Conservation (phyloP, 225 moss, liverwort and hornwort genomes). For the Polytrichum commune region DNA sequence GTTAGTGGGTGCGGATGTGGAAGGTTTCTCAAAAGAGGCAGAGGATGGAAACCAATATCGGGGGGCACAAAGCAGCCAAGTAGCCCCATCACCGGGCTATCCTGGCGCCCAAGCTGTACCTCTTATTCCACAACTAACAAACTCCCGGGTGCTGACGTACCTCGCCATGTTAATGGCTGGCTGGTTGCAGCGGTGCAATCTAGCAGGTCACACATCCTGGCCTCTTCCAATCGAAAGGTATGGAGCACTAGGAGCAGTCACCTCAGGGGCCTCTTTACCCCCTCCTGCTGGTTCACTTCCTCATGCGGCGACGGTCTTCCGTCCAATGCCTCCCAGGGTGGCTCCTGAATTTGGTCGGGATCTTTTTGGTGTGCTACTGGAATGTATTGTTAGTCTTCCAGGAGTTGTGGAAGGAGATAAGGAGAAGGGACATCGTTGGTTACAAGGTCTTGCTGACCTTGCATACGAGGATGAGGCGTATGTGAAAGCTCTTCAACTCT, state of each 20-base stretch:
- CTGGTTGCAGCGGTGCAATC: constrained; percentile 88
- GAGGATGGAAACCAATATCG: constrained; percentile 58
- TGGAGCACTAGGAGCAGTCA: constrained; percentile 73
- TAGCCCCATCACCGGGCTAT: constrained; percentile 26
- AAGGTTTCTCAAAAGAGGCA: constrained; percentile 44
- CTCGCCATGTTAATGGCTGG: constrained; percentile 92
- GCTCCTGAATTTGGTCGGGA: constrained; percentile 83
- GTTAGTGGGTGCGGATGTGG: constrained; percentile 61
- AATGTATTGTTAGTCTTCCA: constrained; percentile 80
- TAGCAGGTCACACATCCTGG: constrained; percentile 50
- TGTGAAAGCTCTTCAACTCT: constrained; percentile 86
- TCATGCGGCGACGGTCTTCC: constrained; percentile 45
- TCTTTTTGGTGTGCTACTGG: constrained; percentile 79
- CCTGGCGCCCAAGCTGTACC: constrained; percentile 60
- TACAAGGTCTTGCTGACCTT: constrained; percentile 94
- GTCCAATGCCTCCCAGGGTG: constrained; percentile 60
- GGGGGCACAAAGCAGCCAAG: constrained; percentile 40
- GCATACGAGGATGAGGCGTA: constrained; percentile 89
- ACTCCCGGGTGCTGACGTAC: constrained; percentile 65
- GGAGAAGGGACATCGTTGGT: constrained; percentile 91
- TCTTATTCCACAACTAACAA: constrained; percentile 70
- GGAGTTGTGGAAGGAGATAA: constrained; percentile 79
- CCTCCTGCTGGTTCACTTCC: constrained; percentile 46
- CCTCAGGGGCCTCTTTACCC: constrained; percentile 65
- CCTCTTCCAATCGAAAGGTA: constrained; percentile 75